Evolutionary conservation across 2,329 filamentous ascomycete genomes (phyloP).

Genomic region (Phialophora expanda): DNA sequence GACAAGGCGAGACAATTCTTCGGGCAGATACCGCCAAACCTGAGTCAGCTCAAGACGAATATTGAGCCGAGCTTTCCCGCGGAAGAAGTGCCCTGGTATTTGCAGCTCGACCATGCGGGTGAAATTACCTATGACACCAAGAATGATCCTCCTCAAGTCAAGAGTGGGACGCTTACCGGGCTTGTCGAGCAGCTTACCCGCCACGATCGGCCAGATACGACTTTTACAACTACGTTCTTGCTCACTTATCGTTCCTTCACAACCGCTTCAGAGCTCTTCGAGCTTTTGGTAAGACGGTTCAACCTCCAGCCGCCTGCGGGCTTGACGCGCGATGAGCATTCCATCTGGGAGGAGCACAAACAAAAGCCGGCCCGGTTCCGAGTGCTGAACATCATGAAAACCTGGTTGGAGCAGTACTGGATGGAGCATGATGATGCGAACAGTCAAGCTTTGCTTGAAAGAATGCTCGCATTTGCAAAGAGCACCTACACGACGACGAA

Average conservation of each 20-base stretch:
- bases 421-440: constrained; percentile 91
- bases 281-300: constrained; percentile 89
- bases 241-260: constrained; percentile 97
- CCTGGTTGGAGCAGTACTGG: constrained; percentile 98
- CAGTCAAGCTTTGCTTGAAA: constrained; percentile 81
- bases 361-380: constrained; percentile 95
- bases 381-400: constrained; percentile 96
- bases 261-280: constrained; percentile 85
- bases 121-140: constrained; percentile 92
- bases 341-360: constrained; percentile 89
- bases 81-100: constrained; percentile 81
- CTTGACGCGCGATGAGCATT: constrained; percentile 74
- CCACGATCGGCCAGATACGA: constrained; percentile 93
- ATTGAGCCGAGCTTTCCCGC: constrained; percentile 49
- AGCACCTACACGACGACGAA: constrained; percentile 92
- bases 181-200: constrained; percentile 94
- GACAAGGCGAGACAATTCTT: constrained; percentile 56
- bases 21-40: constrained; percentile 52
- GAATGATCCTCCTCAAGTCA: constrained; percentile 73
- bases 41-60: constrained; percentile 32
- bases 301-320: constrained; percentile 89
- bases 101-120: constrained; percentile 83
- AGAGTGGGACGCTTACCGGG: constrained; percentile 85
- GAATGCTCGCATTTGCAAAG: constrained; percentile 87
- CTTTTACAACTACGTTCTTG: constrained; percentile 96